Evolutionary conservation across 2,329 filamentous ascomycete genomes (phyloP).

Genomic region (Cryphonectria radicalis): DNA sequence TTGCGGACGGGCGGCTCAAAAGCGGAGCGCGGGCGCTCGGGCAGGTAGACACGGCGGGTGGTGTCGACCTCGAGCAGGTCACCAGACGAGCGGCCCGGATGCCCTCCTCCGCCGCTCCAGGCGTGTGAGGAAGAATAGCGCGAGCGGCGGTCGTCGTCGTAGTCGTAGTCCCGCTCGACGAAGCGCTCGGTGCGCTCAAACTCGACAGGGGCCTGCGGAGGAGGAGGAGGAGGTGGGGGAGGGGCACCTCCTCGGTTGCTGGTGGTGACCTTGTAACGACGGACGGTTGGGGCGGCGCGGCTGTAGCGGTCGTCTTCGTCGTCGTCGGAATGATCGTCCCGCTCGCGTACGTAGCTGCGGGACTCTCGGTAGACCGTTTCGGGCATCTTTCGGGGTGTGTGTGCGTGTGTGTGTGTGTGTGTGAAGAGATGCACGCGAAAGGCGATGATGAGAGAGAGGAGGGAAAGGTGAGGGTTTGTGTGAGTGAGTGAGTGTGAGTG

Average conservation of each 20-base stretch:
- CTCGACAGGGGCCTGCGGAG: constrained; percentile 37
- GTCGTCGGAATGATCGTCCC: constrained; percentile 42
- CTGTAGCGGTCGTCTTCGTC: constrained; percentile 54
- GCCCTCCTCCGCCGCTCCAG: constrained; percentile 24
- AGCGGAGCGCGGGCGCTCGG: constrained; percentile 57
- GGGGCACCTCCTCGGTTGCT: constrained; percentile 25
- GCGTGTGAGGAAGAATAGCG: constrained; percentile 45
- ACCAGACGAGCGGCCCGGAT: constrained; percentile 42
- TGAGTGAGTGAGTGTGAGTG: too few relatives aligned
- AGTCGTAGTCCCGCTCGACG: constrained; percentile 39
- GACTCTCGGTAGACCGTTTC: constrained; percentile 41
- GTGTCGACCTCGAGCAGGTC: constrained; percentile 48
- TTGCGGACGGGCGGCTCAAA: constrained; percentile 44
- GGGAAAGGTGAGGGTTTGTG: neutral
- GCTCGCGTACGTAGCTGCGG: constrained; percentile 39
- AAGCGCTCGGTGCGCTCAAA: constrained; percentile 45
- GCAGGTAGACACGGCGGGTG: constrained; percentile 46
- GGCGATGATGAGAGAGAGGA: neutral
- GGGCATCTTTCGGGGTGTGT: constrained; percentile 32
- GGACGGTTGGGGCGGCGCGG: constrained; percentile 47
- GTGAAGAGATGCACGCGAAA: constrained; percentile 17
- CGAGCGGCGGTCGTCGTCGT: constrained; percentile 52
- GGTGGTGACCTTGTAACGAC: constrained; percentile 56
- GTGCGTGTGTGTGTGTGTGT: constrained; percentile 17
- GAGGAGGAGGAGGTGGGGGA: constrained; percentile 10